Evolutionary conservation across 495 filamentous ascomycete genomes (phyloP).

Genomic region (Peziza echinospora): DNA sequence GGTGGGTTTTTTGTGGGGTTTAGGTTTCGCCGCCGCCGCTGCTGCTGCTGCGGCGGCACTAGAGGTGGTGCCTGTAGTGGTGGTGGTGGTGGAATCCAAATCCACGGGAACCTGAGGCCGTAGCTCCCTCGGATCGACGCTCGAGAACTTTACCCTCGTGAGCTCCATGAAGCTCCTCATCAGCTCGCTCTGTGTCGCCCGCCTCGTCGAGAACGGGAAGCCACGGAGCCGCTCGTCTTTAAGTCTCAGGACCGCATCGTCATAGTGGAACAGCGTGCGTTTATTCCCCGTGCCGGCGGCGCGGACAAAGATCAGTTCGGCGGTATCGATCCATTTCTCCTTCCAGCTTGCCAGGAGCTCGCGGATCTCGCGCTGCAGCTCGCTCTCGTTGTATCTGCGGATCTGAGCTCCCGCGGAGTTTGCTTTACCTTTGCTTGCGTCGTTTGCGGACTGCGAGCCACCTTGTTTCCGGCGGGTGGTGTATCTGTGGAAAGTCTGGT

Average conservation of each 20-base stretch:
- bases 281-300: constrained; percentile 73
- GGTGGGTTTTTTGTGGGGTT: constrained; percentile 32
- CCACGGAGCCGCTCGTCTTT: constrained; percentile 71
- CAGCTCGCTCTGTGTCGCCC: constrained; percentile 82
- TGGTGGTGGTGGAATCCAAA: constrained; percentile 6
- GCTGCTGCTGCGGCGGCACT: too few relatives aligned
- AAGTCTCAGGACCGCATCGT: constrained; percentile 56
- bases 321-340: constrained; percentile 46
- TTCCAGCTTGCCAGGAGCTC: constrained; percentile 62
- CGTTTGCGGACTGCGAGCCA: constrained; percentile 80
- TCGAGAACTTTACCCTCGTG: constrained; percentile 64
- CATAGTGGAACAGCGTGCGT: constrained; percentile 72
- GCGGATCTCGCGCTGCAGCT: constrained; percentile 63
- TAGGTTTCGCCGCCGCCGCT: constrained; percentile 21
- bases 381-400: constrained; percentile 82
- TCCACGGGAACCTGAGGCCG: too few relatives aligned
- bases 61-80: constrained; percentile 20
- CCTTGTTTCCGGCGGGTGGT: constrained; percentile 92
- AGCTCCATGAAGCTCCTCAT: constrained; percentile 85
- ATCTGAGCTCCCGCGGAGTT: constrained; percentile 83
- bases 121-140: too few relatives aligned
- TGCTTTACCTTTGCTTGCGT: constrained; percentile 71
- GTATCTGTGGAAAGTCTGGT: constrained; percentile 95
- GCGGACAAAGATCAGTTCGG: constrained; percentile 68
- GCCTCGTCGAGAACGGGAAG: constrained; percentile 86